A percentile compares a stretch with the other conserved stretches of the same genome.
phyloP scores from a whole-genome alignment of 2,329 filamentous ascomycete species.

The Emmonsiellopsis sp. region DNA sequence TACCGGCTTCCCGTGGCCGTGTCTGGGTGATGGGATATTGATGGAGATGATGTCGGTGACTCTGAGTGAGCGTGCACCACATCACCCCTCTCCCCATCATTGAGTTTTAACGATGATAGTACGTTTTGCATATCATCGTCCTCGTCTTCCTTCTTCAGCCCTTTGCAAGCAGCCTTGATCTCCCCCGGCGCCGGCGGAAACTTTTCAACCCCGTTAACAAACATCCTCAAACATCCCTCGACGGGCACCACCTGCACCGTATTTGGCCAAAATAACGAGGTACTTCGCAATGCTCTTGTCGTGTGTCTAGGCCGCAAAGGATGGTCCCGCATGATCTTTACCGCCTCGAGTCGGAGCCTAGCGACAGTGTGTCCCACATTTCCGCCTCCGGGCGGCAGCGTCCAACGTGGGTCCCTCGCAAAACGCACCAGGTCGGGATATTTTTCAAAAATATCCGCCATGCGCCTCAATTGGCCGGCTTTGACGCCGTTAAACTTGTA shows the following conservation, averaged over 20 bases:
- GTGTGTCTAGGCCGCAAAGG: not conserved
- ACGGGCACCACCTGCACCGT: constrained; percentile 9
- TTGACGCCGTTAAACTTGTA: constrained; percentile 5
- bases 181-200: not conserved
- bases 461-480: constrained; percentile 8
- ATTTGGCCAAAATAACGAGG: constrained; percentile 8
- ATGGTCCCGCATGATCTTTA: not conserved
- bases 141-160: not conserved
- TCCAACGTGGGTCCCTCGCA: not conserved
- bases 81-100: not conserved
- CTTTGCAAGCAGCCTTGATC: not conserved
- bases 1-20: not conserved
- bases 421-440: constrained; percentile 12
- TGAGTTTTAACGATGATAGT: not conserved
- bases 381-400: not conserved
- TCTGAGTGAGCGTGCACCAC: not conserved
- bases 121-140: not conserved
- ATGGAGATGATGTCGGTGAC: not conserved
- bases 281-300: not conserved
- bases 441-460: constrained; percentile 13
- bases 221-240: not conserved
- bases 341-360: not conserved
- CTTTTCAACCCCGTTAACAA: not conserved
- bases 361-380: not conserved
- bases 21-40: not conserved